phyloP scores from a whole-genome alignment of 2,329 filamentous ascomycete species.

The Penicillium aurantiogriseum region DNA sequence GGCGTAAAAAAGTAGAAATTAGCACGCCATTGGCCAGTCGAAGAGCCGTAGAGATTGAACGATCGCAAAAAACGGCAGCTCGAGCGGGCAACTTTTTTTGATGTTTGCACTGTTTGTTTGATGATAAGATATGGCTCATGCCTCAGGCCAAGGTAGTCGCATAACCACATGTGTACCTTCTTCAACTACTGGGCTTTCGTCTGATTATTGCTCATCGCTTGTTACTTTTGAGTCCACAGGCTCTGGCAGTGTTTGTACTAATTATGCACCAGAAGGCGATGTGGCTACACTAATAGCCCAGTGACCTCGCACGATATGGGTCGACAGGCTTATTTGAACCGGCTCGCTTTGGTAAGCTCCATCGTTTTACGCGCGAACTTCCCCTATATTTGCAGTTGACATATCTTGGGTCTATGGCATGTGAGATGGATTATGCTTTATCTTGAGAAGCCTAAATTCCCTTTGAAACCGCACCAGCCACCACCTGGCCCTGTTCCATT shows the following conservation, averaged over 20 bases:
- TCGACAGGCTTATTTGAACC: constrained; percentile 46
- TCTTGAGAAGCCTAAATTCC: background rate
- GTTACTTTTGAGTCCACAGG: background rate
- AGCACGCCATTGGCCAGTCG: constrained; percentile 19
- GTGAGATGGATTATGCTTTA: background rate
- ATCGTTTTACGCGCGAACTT: background rate
- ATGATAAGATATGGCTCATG: constrained; percentile 35
- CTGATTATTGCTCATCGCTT: background rate
- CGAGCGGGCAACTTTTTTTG: constrained; percentile 39
- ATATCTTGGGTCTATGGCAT: background rate
- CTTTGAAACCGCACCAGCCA: background rate
- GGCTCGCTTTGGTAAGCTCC: constrained; percentile 47
- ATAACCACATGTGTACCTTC: constrained; percentile 1
- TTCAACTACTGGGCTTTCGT: background rate
- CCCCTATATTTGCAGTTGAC: background rate
- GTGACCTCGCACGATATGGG: constrained; percentile 35
- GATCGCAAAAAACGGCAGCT: constrained; percentile 21
- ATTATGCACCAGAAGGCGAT: background rate
- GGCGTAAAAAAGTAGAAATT: constrained; percentile 10
- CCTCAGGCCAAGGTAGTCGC: constrained; percentile 18
- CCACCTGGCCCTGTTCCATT: background rate
- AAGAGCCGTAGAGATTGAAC: constrained; percentile 13
- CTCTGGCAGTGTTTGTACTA: background rate
- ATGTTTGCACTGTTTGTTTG: constrained; percentile 35
- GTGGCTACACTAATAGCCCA: constrained; percentile 3